Evolutionary conservation across 148 eudicot genomes (phyloP).

Genomic region (Vaccinium vitisidaea): DNA sequence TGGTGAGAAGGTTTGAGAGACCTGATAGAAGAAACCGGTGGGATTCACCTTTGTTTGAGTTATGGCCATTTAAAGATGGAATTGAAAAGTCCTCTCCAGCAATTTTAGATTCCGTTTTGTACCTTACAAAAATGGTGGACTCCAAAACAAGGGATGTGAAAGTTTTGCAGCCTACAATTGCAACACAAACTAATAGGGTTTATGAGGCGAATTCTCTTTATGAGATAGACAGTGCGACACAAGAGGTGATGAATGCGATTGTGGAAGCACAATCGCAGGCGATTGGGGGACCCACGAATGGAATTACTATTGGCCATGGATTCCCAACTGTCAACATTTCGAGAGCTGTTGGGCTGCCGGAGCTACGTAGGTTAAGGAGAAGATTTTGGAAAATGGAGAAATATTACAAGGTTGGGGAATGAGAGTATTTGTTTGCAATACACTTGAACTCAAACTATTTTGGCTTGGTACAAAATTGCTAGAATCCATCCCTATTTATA

Average conservation of each 20-base stretch:
- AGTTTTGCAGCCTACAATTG: slow-evolving; percentile 86
- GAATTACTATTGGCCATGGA: slow-evolving; percentile 59
- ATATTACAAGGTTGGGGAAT: no score
- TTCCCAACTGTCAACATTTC: slow-evolving; percentile 58
- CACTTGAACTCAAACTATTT: no score
- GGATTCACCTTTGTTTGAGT: slow-evolving; percentile 91
- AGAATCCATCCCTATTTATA: no score
- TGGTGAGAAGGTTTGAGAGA: slow-evolving; percentile 77
- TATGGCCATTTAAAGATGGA: slow-evolving; percentile 65
- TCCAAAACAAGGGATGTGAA: slow-evolving; percentile 75
- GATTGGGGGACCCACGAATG: slow-evolving; percentile 69
- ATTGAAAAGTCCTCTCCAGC: slow-evolving; percentile 39
- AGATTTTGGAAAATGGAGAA: slow-evolving; percentile 10
- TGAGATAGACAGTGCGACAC: slow-evolving; percentile 88
- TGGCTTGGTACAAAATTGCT: no score
- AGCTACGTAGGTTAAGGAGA: slow-evolving; percentile 73
- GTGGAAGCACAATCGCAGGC: slow-evolving; percentile 82
- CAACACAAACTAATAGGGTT: slow-evolving; percentile 61
- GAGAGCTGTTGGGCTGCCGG: slow-evolving; percentile 69
- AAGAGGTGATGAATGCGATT: slow-evolving; percentile 68
- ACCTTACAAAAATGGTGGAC: slow-evolving; percentile 79
- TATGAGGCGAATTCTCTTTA: slow-evolving; percentile 78
- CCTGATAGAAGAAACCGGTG: slow-evolving; percentile 85
- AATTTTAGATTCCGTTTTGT: slow-evolving; percentile 58
- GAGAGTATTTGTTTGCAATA: no score